Evolutionary conservation across 2,329 filamentous ascomycete genomes (phyloP).

Genomic region (Xenoacremonium recifei): DNA sequence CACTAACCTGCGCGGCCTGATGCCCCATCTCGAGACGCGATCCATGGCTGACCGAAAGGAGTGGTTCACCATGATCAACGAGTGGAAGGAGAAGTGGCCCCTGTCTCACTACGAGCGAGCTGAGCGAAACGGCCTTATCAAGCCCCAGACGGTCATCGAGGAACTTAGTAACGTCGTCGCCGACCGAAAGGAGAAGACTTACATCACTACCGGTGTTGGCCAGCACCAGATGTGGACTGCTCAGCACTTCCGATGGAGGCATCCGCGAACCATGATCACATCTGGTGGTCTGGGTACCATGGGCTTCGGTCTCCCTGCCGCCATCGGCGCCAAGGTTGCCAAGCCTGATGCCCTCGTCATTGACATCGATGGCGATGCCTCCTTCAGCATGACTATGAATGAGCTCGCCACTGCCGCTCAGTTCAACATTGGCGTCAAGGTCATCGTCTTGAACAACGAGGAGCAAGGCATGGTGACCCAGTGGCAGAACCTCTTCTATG

Average conservation of each 20-base stretch:
- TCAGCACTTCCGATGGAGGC: constrained; percentile 93
- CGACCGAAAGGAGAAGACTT: constrained; percentile 75
- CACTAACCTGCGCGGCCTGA: constrained; percentile 70
- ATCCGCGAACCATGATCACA: constrained; percentile 92
- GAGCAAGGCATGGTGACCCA: constrained; percentile 98
- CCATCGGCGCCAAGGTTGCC: constrained; percentile 92
- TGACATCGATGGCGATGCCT: constrained; percentile 97
- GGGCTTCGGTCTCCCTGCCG: constrained; percentile 91
- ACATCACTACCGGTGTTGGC: constrained; percentile 91
- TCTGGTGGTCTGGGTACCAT: constrained; percentile 86
- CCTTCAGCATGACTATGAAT: constrained; percentile 97
- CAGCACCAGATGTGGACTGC: constrained; percentile 99
- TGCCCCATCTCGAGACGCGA: constrained; percentile 63
- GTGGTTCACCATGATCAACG: constrained; percentile 87
- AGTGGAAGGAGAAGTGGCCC: constrained; percentile 91
- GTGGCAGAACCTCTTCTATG: constrained; percentile 97
- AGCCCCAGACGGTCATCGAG: constrained; percentile 90
- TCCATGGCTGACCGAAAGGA: constrained; percentile 66
- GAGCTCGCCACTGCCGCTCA: constrained; percentile 91
- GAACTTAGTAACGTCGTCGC: constrained; percentile 83
- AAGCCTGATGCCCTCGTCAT: constrained; percentile 77
- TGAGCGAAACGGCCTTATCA: constrained; percentile 69
- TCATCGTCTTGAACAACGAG: constrained; percentile 95
- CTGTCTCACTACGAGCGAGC: constrained; percentile 78
- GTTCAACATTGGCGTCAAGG: constrained; percentile 95